Percentiles rank a stretch among this genome's conserved stretches.
These are phyloP conservation scores for Bifiguratus adelaidae DNA, from an alignment of 192 early-diverging fungal species.

Conservation along the genomic window DNA sequence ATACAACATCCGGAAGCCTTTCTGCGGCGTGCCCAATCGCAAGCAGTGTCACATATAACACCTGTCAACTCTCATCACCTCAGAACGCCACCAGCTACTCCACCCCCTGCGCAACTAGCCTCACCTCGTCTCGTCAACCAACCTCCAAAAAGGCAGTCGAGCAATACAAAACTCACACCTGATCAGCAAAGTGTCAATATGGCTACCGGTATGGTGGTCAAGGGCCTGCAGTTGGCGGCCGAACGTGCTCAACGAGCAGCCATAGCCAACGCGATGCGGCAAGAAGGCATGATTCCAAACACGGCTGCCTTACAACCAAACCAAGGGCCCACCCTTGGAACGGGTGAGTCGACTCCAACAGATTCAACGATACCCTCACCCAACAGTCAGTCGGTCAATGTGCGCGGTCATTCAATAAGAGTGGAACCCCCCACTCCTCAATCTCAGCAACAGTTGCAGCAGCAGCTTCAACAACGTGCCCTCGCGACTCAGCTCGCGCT, in stretches of 20 bases:
- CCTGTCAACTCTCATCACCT: not conserved
- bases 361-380: too few species aligned
- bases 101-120: not conserved
- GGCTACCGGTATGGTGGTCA: constrained; percentile 19
- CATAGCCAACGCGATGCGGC: too few species aligned
- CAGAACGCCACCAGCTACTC: not conserved
- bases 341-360: too few species aligned
- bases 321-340: too few species aligned
- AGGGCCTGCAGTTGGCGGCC: constrained; percentile 10
- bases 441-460: too few species aligned
- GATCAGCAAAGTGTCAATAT: constrained; percentile 14
- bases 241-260: constrained; percentile 10
- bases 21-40: not conserved
- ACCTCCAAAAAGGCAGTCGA: constrained; percentile 10
- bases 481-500: too few species aligned
- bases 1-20: constrained; percentile 7
- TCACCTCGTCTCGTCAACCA: not conserved
- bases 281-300: too few species aligned
- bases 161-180: constrained; percentile 12
- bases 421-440: too few species aligned
- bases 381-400: too few species aligned
- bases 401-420: too few species aligned
- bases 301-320: too few species aligned
- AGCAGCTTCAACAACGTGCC: too few species aligned
- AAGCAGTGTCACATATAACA: not conserved